These are phyloP conservation scores for Miscanthus lutarioriparius DNA, from an alignment of 176 grass and related monocot species.

Conservation along the genomic window DNA sequence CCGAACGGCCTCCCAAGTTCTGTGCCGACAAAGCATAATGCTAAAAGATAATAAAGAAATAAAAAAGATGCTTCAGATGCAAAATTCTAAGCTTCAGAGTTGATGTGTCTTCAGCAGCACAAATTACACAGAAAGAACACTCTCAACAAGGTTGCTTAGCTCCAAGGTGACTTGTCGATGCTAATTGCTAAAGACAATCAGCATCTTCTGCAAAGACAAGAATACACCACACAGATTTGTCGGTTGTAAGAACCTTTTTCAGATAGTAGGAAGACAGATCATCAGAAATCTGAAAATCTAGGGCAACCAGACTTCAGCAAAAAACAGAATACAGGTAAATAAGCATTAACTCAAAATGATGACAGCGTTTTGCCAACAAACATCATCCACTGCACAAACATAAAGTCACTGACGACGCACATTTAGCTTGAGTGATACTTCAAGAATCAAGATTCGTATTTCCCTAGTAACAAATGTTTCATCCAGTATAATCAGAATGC, in stretches of 20 bases:
- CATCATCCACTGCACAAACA: slow-evolving; percentile 1
- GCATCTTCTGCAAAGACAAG: slow-evolving; percentile 15
- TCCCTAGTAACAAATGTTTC: slow-evolving; percentile 11
- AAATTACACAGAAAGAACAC: slow-evolving; percentile 19
- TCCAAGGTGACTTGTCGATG: slow-evolving; percentile 15
- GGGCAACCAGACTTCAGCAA: not conserved
- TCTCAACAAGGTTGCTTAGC: not conserved
- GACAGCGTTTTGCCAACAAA: not conserved
- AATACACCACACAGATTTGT: not conserved
- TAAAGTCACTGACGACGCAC: not conserved
- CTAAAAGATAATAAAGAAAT: slow-evolving; percentile 1
- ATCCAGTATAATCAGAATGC: slow-evolving; percentile 35
- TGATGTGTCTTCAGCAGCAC: slow-evolving; percentile 8
- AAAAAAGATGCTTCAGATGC: slow-evolving; percentile 26
- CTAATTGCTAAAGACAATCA: not conserved
- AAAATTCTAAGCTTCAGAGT: slow-evolving; percentile 28
- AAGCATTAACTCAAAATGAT: not conserved
- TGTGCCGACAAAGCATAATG: slow-evolving; percentile 5
- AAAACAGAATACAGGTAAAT: slow-evolving; percentile 20
- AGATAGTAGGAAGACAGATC: not conserved
- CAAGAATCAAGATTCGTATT: slow-evolving; percentile 25
- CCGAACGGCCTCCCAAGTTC: not conserved
- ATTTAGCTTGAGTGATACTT: not conserved
- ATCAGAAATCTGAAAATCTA: slow-evolving; percentile 9
- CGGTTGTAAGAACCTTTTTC: not conserved